These are phyloP conservation scores for Diversispora epigaea DNA, from an alignment of 192 early-diverging fungal genomes.

Conservation along the genomic window DNA sequence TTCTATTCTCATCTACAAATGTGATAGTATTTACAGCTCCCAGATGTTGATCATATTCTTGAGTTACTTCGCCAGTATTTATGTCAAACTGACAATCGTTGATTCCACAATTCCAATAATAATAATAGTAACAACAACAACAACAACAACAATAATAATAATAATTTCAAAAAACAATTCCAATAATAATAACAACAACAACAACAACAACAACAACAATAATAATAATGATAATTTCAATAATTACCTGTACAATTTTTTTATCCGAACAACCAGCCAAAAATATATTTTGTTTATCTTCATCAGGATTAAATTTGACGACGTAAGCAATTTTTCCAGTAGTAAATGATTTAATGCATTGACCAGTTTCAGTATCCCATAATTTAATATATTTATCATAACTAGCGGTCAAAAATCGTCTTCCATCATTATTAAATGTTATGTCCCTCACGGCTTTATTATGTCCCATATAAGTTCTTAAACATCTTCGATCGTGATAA, in stretches of 20 bases:
- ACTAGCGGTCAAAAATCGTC: slow-evolving; percentile 78
- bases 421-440: slow-evolving; percentile 84
- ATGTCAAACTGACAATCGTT: slow-evolving; percentile 72
- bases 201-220: not conserved
- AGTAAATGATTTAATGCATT: slow-evolving; percentile 75
- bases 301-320: slow-evolving; percentile 88
- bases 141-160: not conserved
- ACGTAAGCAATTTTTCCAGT: slow-evolving; percentile 84
- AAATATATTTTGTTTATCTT: slow-evolving; percentile 83
- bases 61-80: slow-evolving; percentile 77
- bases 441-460: slow-evolving; percentile 91
- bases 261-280: slow-evolving; percentile 92
- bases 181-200: slow-evolving; percentile 12
- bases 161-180: not conserved
- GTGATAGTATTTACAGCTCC: slow-evolving; percentile 96
- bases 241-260: slow-evolving; percentile 69
- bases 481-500: slow-evolving; percentile 80
- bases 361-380: slow-evolving; percentile 98
- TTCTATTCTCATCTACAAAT: slow-evolving; percentile 90
- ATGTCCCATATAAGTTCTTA: slow-evolving; percentile 90
- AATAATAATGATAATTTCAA: not conserved
- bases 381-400: slow-evolving; percentile 93
- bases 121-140: not conserved
- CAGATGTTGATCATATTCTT: slow-evolving; percentile 97
- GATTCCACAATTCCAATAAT: too few species aligned